phyloP scores from a whole-genome alignment of 768 basidiomycete species.

The Holtermanniella nyarrowii region DNA sequence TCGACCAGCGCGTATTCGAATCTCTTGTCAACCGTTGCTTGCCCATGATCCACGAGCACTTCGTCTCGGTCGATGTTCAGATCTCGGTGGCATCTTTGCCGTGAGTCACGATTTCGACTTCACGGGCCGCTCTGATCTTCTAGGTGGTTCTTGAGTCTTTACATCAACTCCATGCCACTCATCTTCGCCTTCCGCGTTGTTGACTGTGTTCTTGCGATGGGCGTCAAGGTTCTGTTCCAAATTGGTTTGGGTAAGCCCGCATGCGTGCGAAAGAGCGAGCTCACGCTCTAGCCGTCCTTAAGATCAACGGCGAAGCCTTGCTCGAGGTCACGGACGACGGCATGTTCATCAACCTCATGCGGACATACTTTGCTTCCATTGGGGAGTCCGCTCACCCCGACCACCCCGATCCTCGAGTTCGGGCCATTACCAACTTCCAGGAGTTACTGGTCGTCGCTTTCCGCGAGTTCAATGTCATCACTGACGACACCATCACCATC shows the following conservation, averaged over 20 bases:
- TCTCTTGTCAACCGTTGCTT: slow-evolving; percentile 78
- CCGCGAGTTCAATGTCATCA: slow-evolving; percentile 92
- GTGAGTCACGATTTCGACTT: slow-evolving; percentile 10
- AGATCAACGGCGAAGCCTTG: slow-evolving; percentile 89
- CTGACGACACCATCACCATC: slow-evolving; percentile 79
- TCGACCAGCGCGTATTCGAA: slow-evolving; percentile 98
- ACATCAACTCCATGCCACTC: slow-evolving; percentile 54
- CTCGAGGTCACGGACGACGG: slow-evolving; percentile 94
- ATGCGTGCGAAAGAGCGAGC: no score
- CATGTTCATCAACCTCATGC: slow-evolving; percentile 89
- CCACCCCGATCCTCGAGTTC: slow-evolving; percentile 73
- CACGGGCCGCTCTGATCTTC: slow-evolving; percentile 2
- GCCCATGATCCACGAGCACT: slow-evolving; percentile 89
- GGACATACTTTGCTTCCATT: slow-evolving; percentile 84
- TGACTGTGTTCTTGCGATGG: slow-evolving; percentile 98
- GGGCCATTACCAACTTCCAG: slow-evolving; percentile 94
- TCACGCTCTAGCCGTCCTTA: slow-evolving; percentile 64
- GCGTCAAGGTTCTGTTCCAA: slow-evolving; percentile 96
- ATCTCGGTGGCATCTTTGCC: slow-evolving; percentile 92
- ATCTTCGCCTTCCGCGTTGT: slow-evolving; percentile 96
- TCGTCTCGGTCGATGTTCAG: slow-evolving; percentile 81
- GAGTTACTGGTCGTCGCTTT: slow-evolving; percentile 93
- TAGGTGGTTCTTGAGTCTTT: slow-evolving; percentile 91
- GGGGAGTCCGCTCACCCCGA: slow-evolving; percentile 89
- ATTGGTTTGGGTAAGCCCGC: slow-evolving; percentile 51